Conservation (phyloP, 441 rosid genomes). For the Daphne laureola region DNA sequence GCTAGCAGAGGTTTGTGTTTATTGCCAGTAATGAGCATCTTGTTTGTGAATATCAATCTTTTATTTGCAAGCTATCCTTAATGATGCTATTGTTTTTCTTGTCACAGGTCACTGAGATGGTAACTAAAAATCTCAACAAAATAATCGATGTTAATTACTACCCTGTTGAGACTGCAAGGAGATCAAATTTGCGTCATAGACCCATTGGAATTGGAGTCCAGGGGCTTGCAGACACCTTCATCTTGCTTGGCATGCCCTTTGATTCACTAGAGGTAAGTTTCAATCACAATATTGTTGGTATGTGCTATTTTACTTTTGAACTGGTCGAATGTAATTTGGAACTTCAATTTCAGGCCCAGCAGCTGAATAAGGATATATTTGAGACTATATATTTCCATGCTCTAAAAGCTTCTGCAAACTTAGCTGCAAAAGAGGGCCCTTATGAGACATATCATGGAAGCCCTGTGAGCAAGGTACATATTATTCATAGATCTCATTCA, state of each 20-base stretch:
- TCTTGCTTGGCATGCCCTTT: conserved; percentile 83
- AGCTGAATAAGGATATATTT: conserved; percentile 78
- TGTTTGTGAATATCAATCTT: background rate
- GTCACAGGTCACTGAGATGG: conserved; percentile 51
- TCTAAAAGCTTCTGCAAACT: conserved; percentile 51
- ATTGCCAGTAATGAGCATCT: background rate
- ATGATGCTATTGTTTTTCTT: background rate
- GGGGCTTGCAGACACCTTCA: conserved; percentile 87
- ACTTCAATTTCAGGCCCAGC: conserved; percentile 52
- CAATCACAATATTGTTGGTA: conserved; percentile 5
- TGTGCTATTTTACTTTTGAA: background rate
- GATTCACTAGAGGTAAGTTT: conserved; percentile 60
- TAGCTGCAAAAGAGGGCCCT: conserved; percentile 60
- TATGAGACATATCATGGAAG: conserved; percentile 73
- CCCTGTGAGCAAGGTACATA: conserved; percentile 83
- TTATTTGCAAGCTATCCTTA: background rate
- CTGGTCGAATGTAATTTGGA: background rate
- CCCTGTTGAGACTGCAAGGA: conserved; percentile 68
- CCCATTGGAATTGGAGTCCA: conserved; percentile 88
- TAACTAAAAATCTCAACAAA: conserved; percentile 60
- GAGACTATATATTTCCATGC: conserved; percentile 84
- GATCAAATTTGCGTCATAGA: conserved; percentile 62
- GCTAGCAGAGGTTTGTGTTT: conserved; percentile 56
- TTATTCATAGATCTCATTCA: background rate
- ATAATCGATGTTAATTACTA: conserved; percentile 74